Base-by-base conservation (phyloP, 371 early-diverging fungal genomes). In the Cokeromyces recurvatus region DNA sequence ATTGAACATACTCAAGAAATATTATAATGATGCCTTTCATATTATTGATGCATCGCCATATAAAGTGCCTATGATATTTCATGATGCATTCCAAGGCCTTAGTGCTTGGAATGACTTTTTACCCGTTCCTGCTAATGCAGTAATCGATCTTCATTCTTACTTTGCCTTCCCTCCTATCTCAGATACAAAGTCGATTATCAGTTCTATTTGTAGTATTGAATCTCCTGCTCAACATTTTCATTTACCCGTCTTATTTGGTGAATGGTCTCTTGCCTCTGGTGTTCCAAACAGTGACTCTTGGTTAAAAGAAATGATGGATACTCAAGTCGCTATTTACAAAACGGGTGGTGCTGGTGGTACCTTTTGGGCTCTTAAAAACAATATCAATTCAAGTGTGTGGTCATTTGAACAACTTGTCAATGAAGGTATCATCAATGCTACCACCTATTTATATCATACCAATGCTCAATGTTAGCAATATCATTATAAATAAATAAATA, bases 51-150 rank as follows among this genome's bases (percentile, higher is more conserved):
- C 42, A 6, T 59, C 56, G 14, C 27, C 43, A 31, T 64, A 40
- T 22, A 59, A 64, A 31, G 53, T 64, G 4, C 59, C 59, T 11
- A 64, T 64, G 64, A 59, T 64, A 46, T 64, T 64, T 38, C 64
- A 64, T 32, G 64, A 64, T 39, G 60, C 50, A 14, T 64, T 64
- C 37, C 35, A 52, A 46, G 64, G 64, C 0, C 41, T 56, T 3
- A 29, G 20, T 29, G 51, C 51, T 20, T 64, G 64, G 64, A 52
- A 27, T 11, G 19, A 39, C 32, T 64, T 64, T 17, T 55, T 64
- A 21, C 57, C 59, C n/a, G 34, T 44, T 2, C 46, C 55, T 23
- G 59, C 59, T 10, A 63, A 59, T 40, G 64, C 60, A 24, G 60
- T 64, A 1, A 55, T 64, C 36, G 64, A 64, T n/a, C 46, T 64